Percentiles rank a stretch among this genome's conserved stretches.
Conservation (phyloP, 2,329 filamentous ascomycete genomes). For the Volutella citrinella region DNA sequence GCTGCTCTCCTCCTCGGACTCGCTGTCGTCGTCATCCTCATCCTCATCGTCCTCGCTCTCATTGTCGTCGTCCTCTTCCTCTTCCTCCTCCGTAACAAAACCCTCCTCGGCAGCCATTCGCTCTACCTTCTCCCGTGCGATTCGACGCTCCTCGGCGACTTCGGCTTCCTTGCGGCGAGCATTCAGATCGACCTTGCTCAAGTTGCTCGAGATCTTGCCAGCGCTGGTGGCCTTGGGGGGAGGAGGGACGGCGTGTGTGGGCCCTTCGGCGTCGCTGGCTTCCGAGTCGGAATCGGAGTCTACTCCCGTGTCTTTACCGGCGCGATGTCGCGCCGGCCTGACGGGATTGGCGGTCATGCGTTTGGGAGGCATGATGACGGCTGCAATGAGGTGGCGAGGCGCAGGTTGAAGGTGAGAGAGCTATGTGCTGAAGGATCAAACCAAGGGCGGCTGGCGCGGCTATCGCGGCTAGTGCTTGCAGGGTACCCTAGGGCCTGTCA, state of each 20-base stretch:
- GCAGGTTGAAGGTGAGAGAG: no score
- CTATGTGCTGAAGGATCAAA: no score
- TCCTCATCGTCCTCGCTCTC: conserved; percentile 24
- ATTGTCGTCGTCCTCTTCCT: conserved; percentile 37
- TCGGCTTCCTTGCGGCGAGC: conserved; percentile 44
- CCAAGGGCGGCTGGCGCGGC: no score
- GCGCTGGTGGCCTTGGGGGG: conserved; percentile 57
- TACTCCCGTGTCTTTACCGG: conserved; percentile 70
- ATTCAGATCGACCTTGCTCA: conserved; percentile 51
- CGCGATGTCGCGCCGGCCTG: conserved; percentile 76
- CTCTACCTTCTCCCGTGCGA: conserved; percentile 49
- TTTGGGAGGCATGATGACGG: conserved; percentile 60
- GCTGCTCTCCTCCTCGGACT: conserved; percentile 45
- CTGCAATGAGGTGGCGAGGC: no score
- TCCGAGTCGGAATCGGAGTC: conserved; percentile 54
- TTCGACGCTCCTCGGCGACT: conserved; percentile 43
- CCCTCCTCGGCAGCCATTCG: conserved; percentile 56
- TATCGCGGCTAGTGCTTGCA: no score
- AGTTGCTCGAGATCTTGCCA: conserved; percentile 52
- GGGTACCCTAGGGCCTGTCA: no score
- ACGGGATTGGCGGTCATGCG: conserved; percentile 92
- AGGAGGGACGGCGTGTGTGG: conserved; percentile 40
- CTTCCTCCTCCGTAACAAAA: conserved; percentile 58
- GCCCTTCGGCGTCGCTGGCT: conserved; percentile 42
- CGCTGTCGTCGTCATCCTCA: conserved; percentile 38